phyloP scores from a whole-genome alignment of 352 stramenopile species.

The Phytophthora fragariae region DNA sequence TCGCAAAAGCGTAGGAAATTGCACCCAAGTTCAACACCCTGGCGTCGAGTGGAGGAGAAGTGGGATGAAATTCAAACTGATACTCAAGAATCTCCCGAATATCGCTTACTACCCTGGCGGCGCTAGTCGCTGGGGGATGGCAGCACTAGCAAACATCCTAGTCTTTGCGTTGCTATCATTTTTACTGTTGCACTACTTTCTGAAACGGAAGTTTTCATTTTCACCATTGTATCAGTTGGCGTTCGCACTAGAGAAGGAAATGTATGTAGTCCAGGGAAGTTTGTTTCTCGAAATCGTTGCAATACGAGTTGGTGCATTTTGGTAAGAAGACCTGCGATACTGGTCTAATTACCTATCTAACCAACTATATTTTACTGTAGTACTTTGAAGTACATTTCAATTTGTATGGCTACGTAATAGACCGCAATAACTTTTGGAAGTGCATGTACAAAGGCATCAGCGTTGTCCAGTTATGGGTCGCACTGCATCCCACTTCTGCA shows the following conservation, averaged over 20 bases:
- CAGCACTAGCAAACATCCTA: conserved; percentile 9
- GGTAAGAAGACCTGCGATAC: conserved; percentile 5
- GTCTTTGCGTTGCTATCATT: conserved; percentile 42
- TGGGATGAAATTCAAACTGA: conserved; percentile 27
- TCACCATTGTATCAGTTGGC: conserved; percentile 40
- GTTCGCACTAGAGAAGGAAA: conserved; percentile 46
- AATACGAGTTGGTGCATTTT: conserved; percentile 26
- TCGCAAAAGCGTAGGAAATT: background rate
- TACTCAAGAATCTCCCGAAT: conserved; percentile 44
- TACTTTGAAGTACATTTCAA: too few relatives aligned
- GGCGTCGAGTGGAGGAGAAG: conserved; percentile 13
- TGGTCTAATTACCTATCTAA: too few relatives aligned
- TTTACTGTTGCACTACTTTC: conserved; percentile 23
- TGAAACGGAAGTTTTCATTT: conserved; percentile 38
- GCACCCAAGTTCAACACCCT: background rate
- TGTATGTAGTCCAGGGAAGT: conserved; percentile 2
- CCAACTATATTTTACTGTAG: too few relatives aligned
- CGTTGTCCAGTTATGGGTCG: too few relatives aligned
- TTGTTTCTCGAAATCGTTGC: conserved; percentile 7
- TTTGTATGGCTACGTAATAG: conserved; percentile 14
- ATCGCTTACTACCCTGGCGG: conserved; percentile 40
- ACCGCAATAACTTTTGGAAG: background rate
- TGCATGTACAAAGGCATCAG: too few relatives aligned
- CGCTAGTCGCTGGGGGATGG: conserved; percentile 1
- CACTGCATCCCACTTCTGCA: too few relatives aligned